A percentile compares a stretch with the other conserved stretches of the same genome.
Evolutionary conservation across 257 asterid genomes (phyloP).

Genomic region (Handroanthus guayacan): DNA sequence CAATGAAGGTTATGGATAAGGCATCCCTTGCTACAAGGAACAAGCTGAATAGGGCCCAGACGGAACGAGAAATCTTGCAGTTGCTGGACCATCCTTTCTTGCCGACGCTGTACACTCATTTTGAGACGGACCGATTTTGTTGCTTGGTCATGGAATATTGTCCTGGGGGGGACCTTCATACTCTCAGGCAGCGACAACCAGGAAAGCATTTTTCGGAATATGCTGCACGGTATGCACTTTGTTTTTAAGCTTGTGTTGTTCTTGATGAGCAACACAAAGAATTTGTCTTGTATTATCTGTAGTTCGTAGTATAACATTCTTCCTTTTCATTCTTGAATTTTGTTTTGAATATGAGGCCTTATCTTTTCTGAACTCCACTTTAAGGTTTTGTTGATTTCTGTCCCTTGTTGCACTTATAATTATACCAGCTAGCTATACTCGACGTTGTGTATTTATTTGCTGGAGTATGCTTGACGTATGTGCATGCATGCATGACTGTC

Average conservation of each 20-base stretch:
- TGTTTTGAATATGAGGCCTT: constrained; percentile 3
- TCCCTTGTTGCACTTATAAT: neutral
- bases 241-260: constrained; percentile 12
- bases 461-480: too few relatives aligned
- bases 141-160: constrained; percentile 89
- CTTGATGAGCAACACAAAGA: neutral
- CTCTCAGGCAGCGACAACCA: constrained; percentile 72
- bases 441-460: too few relatives aligned
- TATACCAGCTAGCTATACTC: too few relatives aligned
- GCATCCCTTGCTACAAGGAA: constrained; percentile 84
- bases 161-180: constrained; percentile 83
- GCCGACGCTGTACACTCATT: constrained; percentile 74
- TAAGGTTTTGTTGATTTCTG: neutral
- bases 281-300: too few relatives aligned
- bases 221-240: constrained; percentile 61
- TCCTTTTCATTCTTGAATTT: neutral
- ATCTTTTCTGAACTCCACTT: neutral
- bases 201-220: constrained; percentile 80
- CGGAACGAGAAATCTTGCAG: constrained; percentile 78
- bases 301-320: neutral
- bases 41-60: constrained; percentile 82
- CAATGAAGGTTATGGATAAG: constrained; percentile 88
- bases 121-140: constrained; percentile 74
- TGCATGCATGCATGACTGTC: too few relatives aligned
- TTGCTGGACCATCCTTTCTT: constrained; percentile 81